Evolutionary conservation across 1,284 basidiomycete genomes (phyloP), one percentile per base, ranked within the genome.

Genomic region (Malassezia sp.): DNA sequence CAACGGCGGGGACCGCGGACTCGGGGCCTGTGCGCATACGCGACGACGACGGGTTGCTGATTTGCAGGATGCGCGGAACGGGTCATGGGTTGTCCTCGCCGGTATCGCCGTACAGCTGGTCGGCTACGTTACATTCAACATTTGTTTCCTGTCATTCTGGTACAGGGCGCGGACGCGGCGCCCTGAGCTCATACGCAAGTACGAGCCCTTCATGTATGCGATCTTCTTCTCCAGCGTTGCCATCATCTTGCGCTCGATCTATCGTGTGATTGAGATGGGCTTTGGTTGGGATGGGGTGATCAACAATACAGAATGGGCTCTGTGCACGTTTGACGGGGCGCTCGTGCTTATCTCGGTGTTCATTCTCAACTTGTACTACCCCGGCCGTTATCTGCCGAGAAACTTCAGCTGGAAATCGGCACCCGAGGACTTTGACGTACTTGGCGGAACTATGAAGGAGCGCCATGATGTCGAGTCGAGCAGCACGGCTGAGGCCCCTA

Each of bases 221-320:
- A 36, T 46, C 4, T 45, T 42, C 12, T 20, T 52, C 14, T 59
- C 60, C 2, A 53, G 56, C 30, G 18, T 45, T 12, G 35, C 53
- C 18, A 53, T 62, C 30, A 42, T 62, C 4, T 28, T 53, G 21
- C 47, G 60, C 15, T 51, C 43, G n/a, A 24, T 51, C 8, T 62
- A 54, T 33, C 53, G 59, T 14, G 35, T 57, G 18, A 45, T 53
- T 38, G 58, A 62, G 37, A 58, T 60, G 58, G 43, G 17, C 12
- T 32, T 39, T 8, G 60, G 60, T 6, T 62, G 56, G 54, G 28
- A 43, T 20, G 60, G 59, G 22, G 31, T 48, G 3, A 55, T 62
- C 23, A 48, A 52, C 30, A 32, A 29, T 2, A 52, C 42, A n/a
- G 60, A 62, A 39, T 58, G 56, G 58, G 30, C 28, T 14, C 42